Percentiles rank a stretch among this genome's conserved stretches.
Evolutionary conservation across 2,329 filamentous ascomycete species (phyloP).

Genomic region (Bertia moriformis): DNA sequence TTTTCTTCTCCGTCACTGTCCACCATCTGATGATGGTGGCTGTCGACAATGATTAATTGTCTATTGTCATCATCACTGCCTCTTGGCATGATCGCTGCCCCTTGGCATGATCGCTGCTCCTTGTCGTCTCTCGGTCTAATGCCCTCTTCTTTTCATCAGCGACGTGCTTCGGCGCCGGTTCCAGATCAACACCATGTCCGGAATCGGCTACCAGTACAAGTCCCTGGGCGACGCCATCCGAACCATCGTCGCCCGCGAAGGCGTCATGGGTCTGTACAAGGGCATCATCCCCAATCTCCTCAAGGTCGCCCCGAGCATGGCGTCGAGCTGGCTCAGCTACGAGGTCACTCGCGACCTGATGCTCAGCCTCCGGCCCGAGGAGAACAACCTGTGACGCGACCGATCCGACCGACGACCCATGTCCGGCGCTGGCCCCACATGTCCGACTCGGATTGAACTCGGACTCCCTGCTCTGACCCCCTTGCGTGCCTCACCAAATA

Average conservation of each 20-base stretch:
- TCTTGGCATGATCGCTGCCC: no score
- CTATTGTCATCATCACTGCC: no score
- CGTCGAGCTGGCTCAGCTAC: conserved; percentile 96
- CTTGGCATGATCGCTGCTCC: no score
- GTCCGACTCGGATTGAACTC: no score
- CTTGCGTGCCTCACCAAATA: no score
- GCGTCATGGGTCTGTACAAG: conserved; percentile 78
- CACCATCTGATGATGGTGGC: no score
- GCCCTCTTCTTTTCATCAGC: conserved; percentile 34
- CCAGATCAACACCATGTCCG: conserved; percentile 98
- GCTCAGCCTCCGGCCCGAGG: conserved; percentile 36
- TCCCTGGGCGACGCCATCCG: conserved; percentile 70
- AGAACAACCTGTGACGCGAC: no score
- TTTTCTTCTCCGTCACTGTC: no score
- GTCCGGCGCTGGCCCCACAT: no score
- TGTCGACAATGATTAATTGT: no score
- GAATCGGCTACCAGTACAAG: conserved; percentile 93
- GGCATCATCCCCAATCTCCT: conserved; percentile 88
- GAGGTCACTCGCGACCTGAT: conserved; percentile 84
- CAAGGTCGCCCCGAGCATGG: conserved; percentile 97
- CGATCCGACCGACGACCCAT: no score
- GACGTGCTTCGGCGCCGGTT: conserved; percentile 87
- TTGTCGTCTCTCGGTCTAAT: conserved; percentile 1
- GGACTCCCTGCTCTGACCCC: no score
- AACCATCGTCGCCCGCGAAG: conserved; percentile 73